Conservation (phyloP, 139 green algal genomes). For the Ulvella scutata region DNA sequence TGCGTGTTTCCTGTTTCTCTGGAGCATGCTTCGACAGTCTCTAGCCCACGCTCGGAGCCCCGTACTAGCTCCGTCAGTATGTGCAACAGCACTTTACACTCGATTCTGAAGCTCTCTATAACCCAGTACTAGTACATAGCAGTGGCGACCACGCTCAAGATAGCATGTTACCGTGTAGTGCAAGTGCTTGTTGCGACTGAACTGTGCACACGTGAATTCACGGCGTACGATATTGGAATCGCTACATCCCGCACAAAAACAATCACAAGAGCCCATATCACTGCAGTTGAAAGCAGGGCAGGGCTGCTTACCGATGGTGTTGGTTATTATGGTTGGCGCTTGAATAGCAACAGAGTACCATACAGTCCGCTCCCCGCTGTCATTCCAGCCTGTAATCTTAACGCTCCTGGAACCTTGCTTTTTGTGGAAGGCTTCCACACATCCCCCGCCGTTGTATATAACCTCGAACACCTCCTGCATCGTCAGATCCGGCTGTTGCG, state of each 20-base stretch:
- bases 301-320: not conserved
- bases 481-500: no score
- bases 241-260: not conserved
- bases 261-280: not conserved
- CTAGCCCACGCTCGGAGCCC: no score
- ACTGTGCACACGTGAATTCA: not conserved
- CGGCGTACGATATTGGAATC: not conserved
- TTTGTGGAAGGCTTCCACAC: not conserved
- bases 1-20: no score
- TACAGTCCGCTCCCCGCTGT: not conserved
- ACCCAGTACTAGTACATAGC: no score
- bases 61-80: no score
- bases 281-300: not conserved
- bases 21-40: no score
- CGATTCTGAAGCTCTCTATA: no score
- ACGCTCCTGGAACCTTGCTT: not conserved
- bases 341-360: not conserved
- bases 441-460: not conserved
- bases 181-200: not conserved
- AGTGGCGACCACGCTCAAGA: not conserved
- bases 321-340: not conserved
- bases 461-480: not conserved
- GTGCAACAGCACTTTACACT: no score
- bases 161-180: not conserved
- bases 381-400: not conserved